Conservation (phyloP, 2,329 filamentous ascomycete genomes). For the Ophiostoma montium region DNA sequence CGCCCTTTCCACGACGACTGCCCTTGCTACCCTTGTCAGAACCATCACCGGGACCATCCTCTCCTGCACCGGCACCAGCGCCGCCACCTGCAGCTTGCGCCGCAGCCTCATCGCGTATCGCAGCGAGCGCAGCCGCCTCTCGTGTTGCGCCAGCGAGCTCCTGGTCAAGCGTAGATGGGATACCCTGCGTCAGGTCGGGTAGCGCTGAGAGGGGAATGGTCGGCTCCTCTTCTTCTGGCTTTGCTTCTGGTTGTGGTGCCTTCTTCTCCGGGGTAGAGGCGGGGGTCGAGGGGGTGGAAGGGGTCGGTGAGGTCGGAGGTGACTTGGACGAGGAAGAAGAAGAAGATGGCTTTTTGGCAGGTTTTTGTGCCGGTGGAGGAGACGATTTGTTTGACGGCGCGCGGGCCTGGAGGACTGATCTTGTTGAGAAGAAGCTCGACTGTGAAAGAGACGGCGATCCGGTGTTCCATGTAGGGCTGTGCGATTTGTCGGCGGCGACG, state of each 20-base stretch:
- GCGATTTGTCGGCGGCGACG: neutral
- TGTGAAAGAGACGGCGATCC: neutral
- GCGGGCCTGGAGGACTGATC: neutral
- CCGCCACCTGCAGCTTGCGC: constrained; percentile 12
- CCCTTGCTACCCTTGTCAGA: constrained; percentile 28
- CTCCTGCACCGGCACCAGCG: constrained; percentile 28
- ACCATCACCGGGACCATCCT: constrained; percentile 33
- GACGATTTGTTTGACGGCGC: neutral
- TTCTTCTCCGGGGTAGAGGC: neutral
- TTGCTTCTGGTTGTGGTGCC: constrained; percentile 11
- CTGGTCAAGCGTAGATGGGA: constrained; percentile 76
- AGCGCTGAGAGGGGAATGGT: constrained; percentile 51
- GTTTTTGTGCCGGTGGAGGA: neutral
- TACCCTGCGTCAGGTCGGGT: constrained; percentile 85
- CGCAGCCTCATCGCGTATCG: constrained; percentile 23
- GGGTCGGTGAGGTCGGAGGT: neutral
- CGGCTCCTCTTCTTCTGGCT: constrained; percentile 16
- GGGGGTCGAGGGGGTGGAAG: neutral
- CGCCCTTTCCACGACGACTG: constrained; percentile 43
- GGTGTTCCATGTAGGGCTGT: neutral
- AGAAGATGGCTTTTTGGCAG: neutral
- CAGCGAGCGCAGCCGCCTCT: constrained; percentile 21
- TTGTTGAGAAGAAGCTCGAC: constrained; percentile 4
- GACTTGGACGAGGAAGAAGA: neutral
- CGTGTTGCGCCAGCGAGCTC: constrained; percentile 45